Conservation (phyloP, 148 eudicot species). For the Nepenthes gracilis region DNA sequence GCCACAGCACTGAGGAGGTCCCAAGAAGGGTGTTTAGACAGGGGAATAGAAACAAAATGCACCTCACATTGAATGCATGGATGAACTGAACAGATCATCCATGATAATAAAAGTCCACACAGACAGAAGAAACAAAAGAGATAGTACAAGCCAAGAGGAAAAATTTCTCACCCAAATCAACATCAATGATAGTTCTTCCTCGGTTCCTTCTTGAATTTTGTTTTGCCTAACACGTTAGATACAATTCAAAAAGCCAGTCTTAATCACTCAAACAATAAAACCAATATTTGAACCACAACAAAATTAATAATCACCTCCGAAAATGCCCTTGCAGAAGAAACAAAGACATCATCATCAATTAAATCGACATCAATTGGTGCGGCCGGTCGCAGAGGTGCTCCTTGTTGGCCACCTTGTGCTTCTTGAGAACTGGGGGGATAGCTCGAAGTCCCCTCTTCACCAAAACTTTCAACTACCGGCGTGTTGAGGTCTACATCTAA, state of each 20-base stretch:
- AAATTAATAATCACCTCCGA: constrained; percentile 38
- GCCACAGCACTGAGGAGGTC: too few relatives aligned
- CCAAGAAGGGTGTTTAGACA: too few relatives aligned
- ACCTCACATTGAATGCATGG: too few relatives aligned
- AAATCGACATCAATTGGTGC: constrained; percentile 49
- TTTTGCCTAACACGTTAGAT: constrained; percentile 43
- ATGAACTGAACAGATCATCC: not conserved
- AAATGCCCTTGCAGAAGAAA: constrained; percentile 72
- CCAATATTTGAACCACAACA: not conserved
- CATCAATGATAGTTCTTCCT: constrained; percentile 48
- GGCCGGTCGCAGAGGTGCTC: constrained; percentile 11
- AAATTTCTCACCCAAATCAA: constrained; percentile 46
- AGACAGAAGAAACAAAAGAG: not conserved
- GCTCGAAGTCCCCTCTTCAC: constrained; percentile 38
- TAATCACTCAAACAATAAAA: not conserved
- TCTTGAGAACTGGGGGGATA: constrained; percentile 8
- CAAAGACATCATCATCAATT: constrained; percentile 68
- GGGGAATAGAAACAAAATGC: too few relatives aligned
- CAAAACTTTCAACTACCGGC: constrained; percentile 18
- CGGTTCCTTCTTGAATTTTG: constrained; percentile 54
- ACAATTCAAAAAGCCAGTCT: not conserved
- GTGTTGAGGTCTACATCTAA: constrained; percentile 65
- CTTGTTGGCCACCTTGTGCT: constrained; percentile 18
- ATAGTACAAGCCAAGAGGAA: not conserved
- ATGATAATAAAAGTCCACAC: not conserved